Base-by-base conservation (phyloP, 352 stramenopile genomes). In the Pythium aquatile region DNA sequence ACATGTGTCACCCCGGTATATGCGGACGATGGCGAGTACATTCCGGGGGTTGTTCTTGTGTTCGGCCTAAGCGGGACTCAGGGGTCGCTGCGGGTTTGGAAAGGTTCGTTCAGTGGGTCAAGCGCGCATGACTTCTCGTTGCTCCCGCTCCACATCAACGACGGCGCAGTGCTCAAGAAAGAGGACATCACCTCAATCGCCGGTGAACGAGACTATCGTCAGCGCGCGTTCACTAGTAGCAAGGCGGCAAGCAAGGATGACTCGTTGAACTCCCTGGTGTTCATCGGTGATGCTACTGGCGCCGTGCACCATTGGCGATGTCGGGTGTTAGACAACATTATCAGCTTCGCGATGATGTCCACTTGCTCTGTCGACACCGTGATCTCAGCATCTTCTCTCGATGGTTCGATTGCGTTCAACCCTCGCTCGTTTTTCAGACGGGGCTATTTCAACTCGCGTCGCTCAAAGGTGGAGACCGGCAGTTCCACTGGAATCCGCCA, bases 251-350 rank as follows among this genome's bases (percentile, higher is more conserved):
- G 20, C 11, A 8, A 14, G 14, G 65, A 24, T 1, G 57, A 67
- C 40, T 68, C 73, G 6, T 63, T 89, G 2, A 94, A 94, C 54
- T 91, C 85, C 29, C 62, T 94, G 2, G 69, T 95, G 29, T 95
- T 95, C 66, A 63, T 93, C 0, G 86, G 86, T 2, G 79, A 88
- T 72, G 66, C 72, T 47, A 33, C 42, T 20, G 83, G 84, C 0
- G 74, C 73, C 9, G 67, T 95, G 24, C 77, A 93, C 48, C 85
- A 95, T 56, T 95, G 86, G 86, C 74, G 86, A 1, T 95, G 86
- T 46, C 83, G 81, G 1, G 61, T 90, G 37, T 66, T 72, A 1
- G 77, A 57, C 0, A 70, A 73, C 20, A 72, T 39, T 20, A 86
- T 93, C 62, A 67, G 79, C 30, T 92, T 93, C 48, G 87, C 86